Base-by-base conservation (phyloP, 345 rosid genomes). In the Eucalyptus marginata region DNA sequence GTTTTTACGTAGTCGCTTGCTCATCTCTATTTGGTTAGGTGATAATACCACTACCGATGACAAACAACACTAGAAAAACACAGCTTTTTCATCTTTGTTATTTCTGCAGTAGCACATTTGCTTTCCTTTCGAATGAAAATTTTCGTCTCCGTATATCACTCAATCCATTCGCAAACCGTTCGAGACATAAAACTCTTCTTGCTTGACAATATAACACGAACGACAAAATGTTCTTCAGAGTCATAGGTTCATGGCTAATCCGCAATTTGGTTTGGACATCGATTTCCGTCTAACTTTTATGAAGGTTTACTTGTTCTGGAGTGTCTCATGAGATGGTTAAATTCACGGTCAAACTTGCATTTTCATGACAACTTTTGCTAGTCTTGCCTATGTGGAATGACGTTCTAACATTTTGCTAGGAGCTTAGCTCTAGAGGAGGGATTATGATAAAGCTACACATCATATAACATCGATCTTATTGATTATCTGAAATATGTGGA, bases 171-270 rank as follows among this genome's bases (percentile, higher is more conserved):
- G 5, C 10, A 29, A 64, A n/a, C 36, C 1, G 0, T n/a, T 64
- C 10, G 2, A 29, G 36, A 13, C 2, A 29, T 29, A 64, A 64
- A 64, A 64, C 36, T 64, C 71, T 0, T 1, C 36, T 29, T 13
- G 18, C 36, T 2, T 13, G 33, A 62, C 71, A 64, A 64, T 6
- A 1, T 4, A 4, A 4, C 27, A 56, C 0, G 0, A 56, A 56
- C 13, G 2, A 56, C 62, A 0, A 0, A 0, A 2, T 9, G 62
- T 7, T 52, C 58, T 20, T 52, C 0, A 3, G 5, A 27, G 4
- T 29, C 17, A 1, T 62, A 14, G 17, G 68, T 62, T 62, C 68
- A 2, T 62, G 68, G 68, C 1, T 13, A 3, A 64, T 14, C 36
- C 0, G 1, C 71, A 6, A 14, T 64, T 0, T 14, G 71, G 16